Evolutionary conservation across 139 green algal species (phyloP).

Genomic region (Chloropicon primus): DNA sequence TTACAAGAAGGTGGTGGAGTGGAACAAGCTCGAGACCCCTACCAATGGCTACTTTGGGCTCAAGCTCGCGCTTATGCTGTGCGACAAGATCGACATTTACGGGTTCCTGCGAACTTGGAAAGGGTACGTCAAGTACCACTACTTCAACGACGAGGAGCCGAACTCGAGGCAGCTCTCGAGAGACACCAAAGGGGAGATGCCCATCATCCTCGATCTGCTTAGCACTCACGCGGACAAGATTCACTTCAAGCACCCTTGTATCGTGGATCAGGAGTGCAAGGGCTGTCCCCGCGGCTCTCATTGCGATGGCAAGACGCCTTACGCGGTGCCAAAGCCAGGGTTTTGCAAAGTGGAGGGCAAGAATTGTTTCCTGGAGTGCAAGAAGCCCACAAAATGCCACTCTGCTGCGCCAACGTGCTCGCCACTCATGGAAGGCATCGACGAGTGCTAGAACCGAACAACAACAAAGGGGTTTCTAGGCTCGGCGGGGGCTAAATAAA

Average conservation of each 20-base stretch:
- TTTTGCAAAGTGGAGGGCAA: not conserved
- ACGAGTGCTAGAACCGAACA: not conserved
- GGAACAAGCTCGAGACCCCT: slow-evolving; percentile 10
- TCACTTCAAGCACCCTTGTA: slow-evolving; percentile 8
- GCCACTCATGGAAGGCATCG: not conserved
- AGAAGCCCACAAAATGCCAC: not conserved
- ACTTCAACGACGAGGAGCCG: slow-evolving; percentile 18
- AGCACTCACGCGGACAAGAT: not conserved
- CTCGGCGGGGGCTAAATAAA: not conserved
- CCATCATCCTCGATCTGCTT: slow-evolving; percentile 4
- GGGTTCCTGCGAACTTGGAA: slow-evolving; percentile 14
- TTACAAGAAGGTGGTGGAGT: slow-evolving; percentile 13
- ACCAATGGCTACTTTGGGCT: slow-evolving; percentile 20
- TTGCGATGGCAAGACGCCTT: slow-evolving; percentile 1
- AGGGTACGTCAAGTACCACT: slow-evolving; percentile 14
- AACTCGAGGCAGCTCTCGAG: slow-evolving; percentile 9
- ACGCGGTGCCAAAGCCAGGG: not conserved
- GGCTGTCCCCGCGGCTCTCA: not conserved
- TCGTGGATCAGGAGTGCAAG: slow-evolving; percentile 5
- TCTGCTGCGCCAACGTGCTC: not conserved
- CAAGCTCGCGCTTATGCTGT: slow-evolving; percentile 10
- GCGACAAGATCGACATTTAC: slow-evolving; percentile 14
- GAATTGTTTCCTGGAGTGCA: not conserved
- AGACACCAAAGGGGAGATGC: slow-evolving; percentile 6
- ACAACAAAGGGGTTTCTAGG: not conserved